phyloP scores from a whole-genome alignment of 129 eudicot species.

The Dittrichia graveolens region DNA sequence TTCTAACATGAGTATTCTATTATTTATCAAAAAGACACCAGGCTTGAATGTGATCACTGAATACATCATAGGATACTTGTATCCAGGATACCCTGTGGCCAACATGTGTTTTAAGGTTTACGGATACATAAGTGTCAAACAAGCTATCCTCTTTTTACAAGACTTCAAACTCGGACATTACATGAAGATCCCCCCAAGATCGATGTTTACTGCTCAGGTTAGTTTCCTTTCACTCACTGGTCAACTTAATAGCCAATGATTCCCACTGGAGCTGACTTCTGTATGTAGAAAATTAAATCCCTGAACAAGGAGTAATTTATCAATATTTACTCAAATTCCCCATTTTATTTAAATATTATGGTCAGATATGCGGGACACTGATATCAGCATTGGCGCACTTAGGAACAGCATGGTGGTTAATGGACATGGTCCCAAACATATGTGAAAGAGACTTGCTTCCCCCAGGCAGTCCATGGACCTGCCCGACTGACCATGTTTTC shows the following conservation, averaged over 20 bases:
- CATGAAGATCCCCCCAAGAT: slow-evolving; percentile 90
- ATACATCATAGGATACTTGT: slow-evolving; percentile 78
- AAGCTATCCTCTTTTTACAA: slow-evolving; percentile 67
- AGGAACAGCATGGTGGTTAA: slow-evolving; percentile 89
- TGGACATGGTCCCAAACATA: slow-evolving; percentile 62
- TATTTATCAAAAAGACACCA: slow-evolving; percentile 48
- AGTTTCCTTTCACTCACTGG: not conserved
- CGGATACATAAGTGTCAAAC: slow-evolving; percentile 79
- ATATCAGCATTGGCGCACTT: slow-evolving; percentile 72
- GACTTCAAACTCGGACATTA: slow-evolving; percentile 92
- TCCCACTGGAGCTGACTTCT: too few relatives aligned
- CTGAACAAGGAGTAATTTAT: too few relatives aligned
- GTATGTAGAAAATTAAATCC: too few relatives aligned
- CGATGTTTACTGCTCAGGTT: slow-evolving; percentile 91
- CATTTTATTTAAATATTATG: not conserved
- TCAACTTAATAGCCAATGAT: too few relatives aligned
- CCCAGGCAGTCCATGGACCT: slow-evolving; percentile 81
- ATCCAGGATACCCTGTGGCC: slow-evolving; percentile 91
- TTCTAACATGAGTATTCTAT: slow-evolving; percentile 21
- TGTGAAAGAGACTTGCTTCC: slow-evolving; percentile 60
- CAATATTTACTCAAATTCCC: too few relatives aligned
- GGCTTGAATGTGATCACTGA: slow-evolving; percentile 87
- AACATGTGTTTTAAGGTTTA: slow-evolving; percentile 93
- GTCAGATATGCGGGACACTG: slow-evolving; percentile 67
- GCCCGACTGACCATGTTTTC: slow-evolving; percentile 88